Evolutionary conservation across 257 asterid species (phyloP), one percentile per base, ranked within the genome.

Genomic region (Solanum paucissectum): DNA sequence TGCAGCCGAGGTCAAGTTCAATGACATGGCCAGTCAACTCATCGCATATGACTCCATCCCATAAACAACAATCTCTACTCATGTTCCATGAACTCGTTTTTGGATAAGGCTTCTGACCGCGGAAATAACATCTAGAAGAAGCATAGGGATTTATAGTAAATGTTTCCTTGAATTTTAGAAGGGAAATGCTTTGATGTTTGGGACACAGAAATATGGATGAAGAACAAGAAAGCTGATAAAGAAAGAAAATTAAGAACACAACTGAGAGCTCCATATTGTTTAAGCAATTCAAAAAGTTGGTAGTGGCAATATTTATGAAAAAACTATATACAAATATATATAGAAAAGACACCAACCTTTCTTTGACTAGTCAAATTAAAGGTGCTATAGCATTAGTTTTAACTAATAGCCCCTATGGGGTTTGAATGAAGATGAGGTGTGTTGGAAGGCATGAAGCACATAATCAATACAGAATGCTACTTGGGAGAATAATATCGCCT

Each of bases 11-110:
- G 49, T 90, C 88, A 86, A 90, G 83, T 1, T 87, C 87, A 7
- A 86, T 83, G 27, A 86, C 89, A 21, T 75, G 49, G 12, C 90
- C 89, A 5, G 84, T 88, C 13, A 83, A 18, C 7, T 37, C 46
- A 62, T 86, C 55, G 14, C 91, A 88, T 12, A 36, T 83, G 7
- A 90, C 88, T 21, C 90, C 90, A 60, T 90, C 90, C 90, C 90
- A 90, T 6, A 1, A 68, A n/a, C 90, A 88, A 10, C 91, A 88
- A 11, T 88, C 90, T 18, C 87, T 81, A 16, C 87, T 90, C 49
- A 18, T 25, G 14, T 87, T 86, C 91, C 90, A 88, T 37, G 90
- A 81, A 9, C 1, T 34, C 0, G 21, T 88, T 52, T 82, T 71
- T 1, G 87, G 40, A 73, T 58, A 85, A 64, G 88, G 37, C 76